Evolutionary conservation across 352 stramenopile genomes (phyloP), one percentile per base, ranked within the genome.

Genomic region (Phytophthora foliorum): DNA sequence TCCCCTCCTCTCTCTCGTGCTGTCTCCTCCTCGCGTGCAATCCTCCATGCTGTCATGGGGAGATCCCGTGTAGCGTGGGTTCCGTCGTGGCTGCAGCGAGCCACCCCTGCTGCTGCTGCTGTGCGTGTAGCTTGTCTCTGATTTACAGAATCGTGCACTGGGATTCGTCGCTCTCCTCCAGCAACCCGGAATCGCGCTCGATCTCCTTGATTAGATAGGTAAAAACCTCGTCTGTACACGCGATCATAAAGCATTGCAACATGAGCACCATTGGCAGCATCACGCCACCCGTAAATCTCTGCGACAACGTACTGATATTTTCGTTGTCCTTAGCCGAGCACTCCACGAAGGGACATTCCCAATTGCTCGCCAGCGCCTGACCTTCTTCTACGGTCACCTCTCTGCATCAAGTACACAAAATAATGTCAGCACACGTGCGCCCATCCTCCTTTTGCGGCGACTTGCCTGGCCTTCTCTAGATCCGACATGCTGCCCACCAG

Each of bases 401-500:
- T 80, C 87, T 92, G 57, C 29, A 69, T 52, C 11, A 38, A 21
- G 24, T 22, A 67, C 19, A 67, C 45, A 21, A 5, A n/a, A n/a
- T 41, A 51, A 27, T 14, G 48, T 70, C 55, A 67, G 29, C 25
- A 67, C 21, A 31, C n/a, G 7, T 19, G n/a, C 19, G 41, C 27
- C 21, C 19, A 38, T 36, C 13, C 22, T 7, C 34, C 31, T 24
- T 14, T 16, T 2, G 7, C 38, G 45, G 8, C 44, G 39, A 67
- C 88, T 68, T 90, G 82, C 80, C 96, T 88, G 74, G 93, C 91
- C 64, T 89, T 88, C 57, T 97, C 92, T 66, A 98, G 79, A 85
- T 99, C 96, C 46, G 90, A 97, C 93, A 98, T 98, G 73, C 89
- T 98, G 31, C 93, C 96, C 7, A 98, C 93, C 11, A 99, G 76